Percentiles rank a stretch among this genome's conserved stretches.
Conservation (phyloP, 768 basidiomycete genomes). For the Xanthoconium stramineum region DNA sequence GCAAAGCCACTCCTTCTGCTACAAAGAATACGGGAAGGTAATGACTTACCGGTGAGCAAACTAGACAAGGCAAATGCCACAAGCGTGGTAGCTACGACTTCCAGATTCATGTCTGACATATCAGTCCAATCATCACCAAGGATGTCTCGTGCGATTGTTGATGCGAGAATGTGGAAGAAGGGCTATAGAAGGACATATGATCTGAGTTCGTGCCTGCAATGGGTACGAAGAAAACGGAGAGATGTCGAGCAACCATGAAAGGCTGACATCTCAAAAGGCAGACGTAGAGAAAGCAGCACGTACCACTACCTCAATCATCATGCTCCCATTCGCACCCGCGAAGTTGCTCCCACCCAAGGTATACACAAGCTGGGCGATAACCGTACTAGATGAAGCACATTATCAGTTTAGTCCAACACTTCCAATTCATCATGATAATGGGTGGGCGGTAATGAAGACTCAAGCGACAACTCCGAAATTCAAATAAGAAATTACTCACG, state of each 20-base stretch:
- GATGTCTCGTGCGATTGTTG: constrained; percentile 66
- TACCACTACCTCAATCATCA: constrained; percentile 99
- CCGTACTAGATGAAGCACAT: constrained; percentile 41
- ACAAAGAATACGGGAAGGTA: background rate
- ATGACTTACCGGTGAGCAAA: constrained; percentile 69
- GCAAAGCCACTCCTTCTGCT: background rate
- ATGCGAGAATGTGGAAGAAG: constrained; percentile 92
- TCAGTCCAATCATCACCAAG: constrained; percentile 23
- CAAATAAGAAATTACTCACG: constrained; percentile 40
- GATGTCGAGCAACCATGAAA: background rate
- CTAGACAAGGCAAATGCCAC: constrained; percentile 86
- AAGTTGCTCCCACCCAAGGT: constrained; percentile 87
- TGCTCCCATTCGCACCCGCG: constrained; percentile 85
- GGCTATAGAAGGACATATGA: constrained; percentile 46
- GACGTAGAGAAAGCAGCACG: constrained; percentile 27
- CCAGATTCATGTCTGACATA: constrained; percentile 58
- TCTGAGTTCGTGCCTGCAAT: background rate
- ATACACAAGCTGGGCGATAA: constrained; percentile 82
- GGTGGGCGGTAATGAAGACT: constrained; percentile 2
- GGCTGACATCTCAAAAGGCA: background rate
- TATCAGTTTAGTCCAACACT: background rate
- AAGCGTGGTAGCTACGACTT: constrained; percentile 89
- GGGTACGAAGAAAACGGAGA: background rate
- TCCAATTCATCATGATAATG: background rate
- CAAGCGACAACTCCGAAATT: background rate